Percentiles rank a stretch among this genome's conserved stretches.
phyloP scores from a whole-genome alignment of 345 rosid species.

The Hibiscus mutabilis region DNA sequence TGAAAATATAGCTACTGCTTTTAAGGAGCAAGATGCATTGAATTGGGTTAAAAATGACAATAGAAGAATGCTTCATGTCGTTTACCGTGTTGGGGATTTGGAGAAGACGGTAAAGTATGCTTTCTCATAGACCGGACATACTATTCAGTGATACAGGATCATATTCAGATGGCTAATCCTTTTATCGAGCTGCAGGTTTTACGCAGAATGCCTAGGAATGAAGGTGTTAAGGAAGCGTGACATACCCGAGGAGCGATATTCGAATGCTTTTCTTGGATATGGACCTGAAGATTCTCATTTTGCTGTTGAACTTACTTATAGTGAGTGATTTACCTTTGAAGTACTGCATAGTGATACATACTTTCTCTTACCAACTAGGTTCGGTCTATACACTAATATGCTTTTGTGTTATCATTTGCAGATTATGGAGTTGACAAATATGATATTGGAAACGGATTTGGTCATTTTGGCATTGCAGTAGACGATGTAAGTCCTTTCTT shows the following conservation, averaged over 20 bases:
- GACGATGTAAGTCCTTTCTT: not conserved
- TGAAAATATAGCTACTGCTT: slow-evolving; percentile 38
- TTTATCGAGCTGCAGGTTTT: not conserved
- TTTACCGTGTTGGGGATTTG: slow-evolving; percentile 95
- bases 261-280: not conserved
- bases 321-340: not conserved
- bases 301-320: not conserved
- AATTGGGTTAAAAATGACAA: slow-evolving; percentile 66
- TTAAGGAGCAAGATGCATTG: slow-evolving; percentile 37
- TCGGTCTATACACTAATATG: no score
- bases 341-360: no score
- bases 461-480: not conserved
- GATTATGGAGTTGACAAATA: not conserved
- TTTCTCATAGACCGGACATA: not conserved
- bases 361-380: no score
- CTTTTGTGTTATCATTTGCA: not conserved
- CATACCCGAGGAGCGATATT: not conserved
- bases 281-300: not conserved
- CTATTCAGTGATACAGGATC: no score
- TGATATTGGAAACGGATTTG: not conserved
- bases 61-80: slow-evolving; percentile 90
- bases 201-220: not conserved
- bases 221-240: not conserved
- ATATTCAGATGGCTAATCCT: no score
- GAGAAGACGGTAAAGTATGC: slow-evolving; percentile 64